phyloP scores from a whole-genome alignment of 768 basidiomycete genomes.

The Fomitopsis pulvina region DNA sequence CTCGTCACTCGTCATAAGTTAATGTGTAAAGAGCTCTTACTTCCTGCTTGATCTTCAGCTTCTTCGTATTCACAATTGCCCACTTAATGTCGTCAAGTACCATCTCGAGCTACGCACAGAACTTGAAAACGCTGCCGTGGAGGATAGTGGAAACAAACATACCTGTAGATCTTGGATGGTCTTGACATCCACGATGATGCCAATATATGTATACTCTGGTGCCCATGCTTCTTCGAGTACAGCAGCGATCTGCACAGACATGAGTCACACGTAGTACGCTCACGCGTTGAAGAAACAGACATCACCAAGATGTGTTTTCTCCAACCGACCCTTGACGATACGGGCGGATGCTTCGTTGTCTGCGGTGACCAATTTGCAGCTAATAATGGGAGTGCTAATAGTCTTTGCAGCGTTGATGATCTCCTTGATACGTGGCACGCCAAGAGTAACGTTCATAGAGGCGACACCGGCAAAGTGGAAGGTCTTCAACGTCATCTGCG shows the following conservation, averaged over 20 bases:
- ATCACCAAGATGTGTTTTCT: constrained; percentile 92
- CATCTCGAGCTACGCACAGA: constrained; percentile 66
- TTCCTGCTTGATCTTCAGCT: constrained; percentile 89
- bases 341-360: constrained; percentile 92
- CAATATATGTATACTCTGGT: constrained; percentile 86
- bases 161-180: constrained; percentile 89
- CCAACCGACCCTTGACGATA: constrained; percentile 93
- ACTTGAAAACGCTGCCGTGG: background rate
- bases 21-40: constrained; percentile 29
- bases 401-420: constrained; percentile 98
- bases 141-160: constrained; percentile 4
- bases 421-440: constrained; percentile 99
- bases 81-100: constrained; percentile 90
- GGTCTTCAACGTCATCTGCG: constrained; percentile 99
- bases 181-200: constrained; percentile 84
- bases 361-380: constrained; percentile 82
- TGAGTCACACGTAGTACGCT: background rate
- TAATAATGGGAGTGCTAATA: constrained; percentile 98
- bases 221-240: constrained; percentile 96
- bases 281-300: constrained; percentile 37
- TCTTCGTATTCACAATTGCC: constrained; percentile 80
- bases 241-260: constrained; percentile 65
- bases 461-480: constrained; percentile 99
- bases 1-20: background rate
- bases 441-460: constrained; percentile 98